These are phyloP conservation scores for Fallopia convolvulus DNA, from an alignment of 148 eudicot species.

Conservation along the genomic window DNA sequence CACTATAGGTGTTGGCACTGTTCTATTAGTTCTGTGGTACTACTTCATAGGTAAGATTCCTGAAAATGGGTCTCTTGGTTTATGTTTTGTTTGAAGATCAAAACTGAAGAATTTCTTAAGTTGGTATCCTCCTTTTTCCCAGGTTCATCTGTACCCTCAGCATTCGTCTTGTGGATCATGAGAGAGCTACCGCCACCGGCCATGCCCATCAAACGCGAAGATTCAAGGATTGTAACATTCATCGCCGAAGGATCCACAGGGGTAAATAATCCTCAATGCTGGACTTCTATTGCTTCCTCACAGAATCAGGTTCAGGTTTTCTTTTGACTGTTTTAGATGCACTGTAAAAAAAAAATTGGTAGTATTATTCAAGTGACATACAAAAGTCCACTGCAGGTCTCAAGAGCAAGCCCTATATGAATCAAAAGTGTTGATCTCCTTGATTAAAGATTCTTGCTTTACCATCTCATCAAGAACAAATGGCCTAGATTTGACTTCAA, in stretches of 20 bases:
- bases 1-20: conserved; percentile 28
- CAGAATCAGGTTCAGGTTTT: conserved; percentile 68
- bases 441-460: neutral
- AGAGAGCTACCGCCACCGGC: conserved; percentile 72
- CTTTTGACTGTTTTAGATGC: neutral
- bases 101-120: neutral
- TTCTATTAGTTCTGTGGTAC: conserved; percentile 55
- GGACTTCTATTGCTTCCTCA: conserved; percentile 58
- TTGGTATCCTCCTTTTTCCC: conserved; percentile 8
- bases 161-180: conserved; percentile 76
- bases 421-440: neutral
- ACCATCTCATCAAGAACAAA: neutral
- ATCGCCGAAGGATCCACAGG: conserved; percentile 41
- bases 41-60: conserved; percentile 63
- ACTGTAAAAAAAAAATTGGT: neutral
- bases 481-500: neutral
- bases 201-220: conserved; percentile 30
- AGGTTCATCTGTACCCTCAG: conserved; percentile 87
- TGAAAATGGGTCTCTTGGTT: neutral
- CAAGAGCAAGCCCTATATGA: conserved; percentile 10
- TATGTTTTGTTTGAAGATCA: neutral
- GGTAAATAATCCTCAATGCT: conserved; percentile 43
- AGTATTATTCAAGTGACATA: neutral
- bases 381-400: neutral
- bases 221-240: conserved; percentile 60